Base-by-base conservation (phyloP, 306 rosid species). In the Benincasa hispida region DNA sequence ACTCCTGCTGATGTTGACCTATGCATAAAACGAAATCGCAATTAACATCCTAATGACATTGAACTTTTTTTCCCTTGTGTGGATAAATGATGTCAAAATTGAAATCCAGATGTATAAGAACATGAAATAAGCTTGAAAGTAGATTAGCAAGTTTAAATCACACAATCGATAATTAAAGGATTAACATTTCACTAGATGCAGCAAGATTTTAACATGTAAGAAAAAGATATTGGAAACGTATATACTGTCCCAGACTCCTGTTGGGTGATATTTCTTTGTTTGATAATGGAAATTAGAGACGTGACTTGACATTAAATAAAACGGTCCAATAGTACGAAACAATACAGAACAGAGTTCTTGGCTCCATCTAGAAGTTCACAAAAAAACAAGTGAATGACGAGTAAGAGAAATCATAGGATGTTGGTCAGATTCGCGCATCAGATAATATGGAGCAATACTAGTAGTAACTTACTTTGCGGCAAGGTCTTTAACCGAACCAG, bases 1-100 rank as follows among this genome's bases (percentile, higher is more conserved):
- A 63, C 74, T 74, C 87, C 87, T 25, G 86, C 87, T 22, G 95
- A 89, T 39, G 90, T 89, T 50, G 99, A 94, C 93, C 99, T 94
- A 63, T 18, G 68, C 37, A 76, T 15, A 17, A 68, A 68, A 66
- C 10, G 4, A 13, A 47, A 70, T 45, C 1, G 3, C 75, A 25
- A 86, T 97, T 50, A 66, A 81, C 34, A 61, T 24, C 58, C 37
- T 65, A 19, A 10, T 10, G 18, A 5, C 28, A 8, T 65, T 24
- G 12, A 68, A 21, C 5, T 13, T 22, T 22, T 67, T 24, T 68
- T 41, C 54, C 54, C 21, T 39, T 22, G 18, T 21, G 28, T 30
- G 35, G 55, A 21, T 11, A 42, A 14, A 17, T 34, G 18, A 69
- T 24, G 19, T 15, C 45, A 61, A 61, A 61, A 48, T 48, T 48